Evolutionary conservation across 768 basidiomycete species (phyloP), one percentile per base, ranked within the genome.

Genomic region (Leccinum boreale): DNA sequence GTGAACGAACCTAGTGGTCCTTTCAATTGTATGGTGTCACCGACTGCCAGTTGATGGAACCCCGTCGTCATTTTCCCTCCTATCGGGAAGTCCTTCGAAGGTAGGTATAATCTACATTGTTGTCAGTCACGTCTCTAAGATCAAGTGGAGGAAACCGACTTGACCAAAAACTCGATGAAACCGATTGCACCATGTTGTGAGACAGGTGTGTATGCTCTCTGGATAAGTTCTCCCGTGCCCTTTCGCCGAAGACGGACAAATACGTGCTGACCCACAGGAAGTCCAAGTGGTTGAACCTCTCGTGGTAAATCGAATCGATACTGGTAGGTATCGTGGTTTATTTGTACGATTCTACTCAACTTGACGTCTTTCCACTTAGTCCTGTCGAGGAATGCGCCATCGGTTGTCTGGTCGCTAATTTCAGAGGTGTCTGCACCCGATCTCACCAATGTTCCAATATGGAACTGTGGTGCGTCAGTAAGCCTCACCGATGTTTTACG

Each of bases 201-300:
- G n/a, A 85, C 74, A 0, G 85, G 85, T 0, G 84, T 86, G 58
- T 85, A 87, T 0, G 84, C 81, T 14, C 85, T 74, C 58, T 83
- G 83, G 0, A 85, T 77, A 11, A 81, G 46, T 50, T 84, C 77
- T 28, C 75, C 75, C 17, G 59, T 62, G 26, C 68, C 65, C 42
- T 79, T 79, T 47, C 75, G 65, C 26, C 68, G 66, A 14, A 85
- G 65, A 2, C 84, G 77, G 6, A 81, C 77, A 60, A 81, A 83
- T 47, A 85, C 78, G 60, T 86, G 85, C 53, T 85, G 82, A 4
- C 85, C 85, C n/a, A 78, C 74, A 0, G 81, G 81, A 12, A 86
- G 70, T 9, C 85, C 85, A 5, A 86, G 72, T 6, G 67, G 64
- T 58, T 80, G 80, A 4, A 76, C 69, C 1, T 62, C 56, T 19